phyloP scores from a whole-genome alignment of 768 basidiomycete genomes.

The Pisolithus marmoratus region DNA sequence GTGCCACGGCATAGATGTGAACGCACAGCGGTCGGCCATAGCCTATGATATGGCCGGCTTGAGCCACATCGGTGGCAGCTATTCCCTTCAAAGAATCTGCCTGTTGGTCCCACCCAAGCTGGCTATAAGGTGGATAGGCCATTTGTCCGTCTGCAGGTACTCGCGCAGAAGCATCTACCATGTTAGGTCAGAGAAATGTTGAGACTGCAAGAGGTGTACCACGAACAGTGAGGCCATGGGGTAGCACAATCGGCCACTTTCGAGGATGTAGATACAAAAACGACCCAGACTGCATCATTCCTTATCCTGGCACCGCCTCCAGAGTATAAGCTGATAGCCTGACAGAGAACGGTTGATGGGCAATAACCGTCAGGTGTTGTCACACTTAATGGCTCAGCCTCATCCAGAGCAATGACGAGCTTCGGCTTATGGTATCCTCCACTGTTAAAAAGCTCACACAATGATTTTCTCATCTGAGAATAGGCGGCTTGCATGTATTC shows the following conservation, averaged over 20 bases:
- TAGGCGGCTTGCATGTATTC: too few species aligned
- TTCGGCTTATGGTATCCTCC: too few species aligned
- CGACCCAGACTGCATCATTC: not conserved
- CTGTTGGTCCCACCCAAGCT: conserved; percentile 8
- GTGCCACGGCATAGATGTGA: not conserved
- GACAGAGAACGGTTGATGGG: not conserved
- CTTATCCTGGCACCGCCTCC: too few species aligned
- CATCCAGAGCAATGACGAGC: too few species aligned
- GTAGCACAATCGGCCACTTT: not conserved
- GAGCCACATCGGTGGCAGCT: not conserved
- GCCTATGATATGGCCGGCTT: not conserved
- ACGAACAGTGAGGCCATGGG: not conserved
- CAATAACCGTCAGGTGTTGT: too few species aligned
- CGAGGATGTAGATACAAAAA: conserved; percentile 1
- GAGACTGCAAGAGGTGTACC: not conserved
- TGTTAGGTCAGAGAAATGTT: not conserved
- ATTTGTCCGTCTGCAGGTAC: not conserved
- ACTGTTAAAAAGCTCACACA: too few species aligned
- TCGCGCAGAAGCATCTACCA: not conserved
- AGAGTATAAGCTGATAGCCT: not conserved
- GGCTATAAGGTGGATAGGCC: not conserved
- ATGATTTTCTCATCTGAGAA: too few species aligned
- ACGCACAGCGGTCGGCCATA: not conserved
- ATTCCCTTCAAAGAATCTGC: not conserved
- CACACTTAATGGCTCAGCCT: too few species aligned